Conservation (phyloP, 1,139 yeast genomes). For the Geotrichum reessii region DNA sequence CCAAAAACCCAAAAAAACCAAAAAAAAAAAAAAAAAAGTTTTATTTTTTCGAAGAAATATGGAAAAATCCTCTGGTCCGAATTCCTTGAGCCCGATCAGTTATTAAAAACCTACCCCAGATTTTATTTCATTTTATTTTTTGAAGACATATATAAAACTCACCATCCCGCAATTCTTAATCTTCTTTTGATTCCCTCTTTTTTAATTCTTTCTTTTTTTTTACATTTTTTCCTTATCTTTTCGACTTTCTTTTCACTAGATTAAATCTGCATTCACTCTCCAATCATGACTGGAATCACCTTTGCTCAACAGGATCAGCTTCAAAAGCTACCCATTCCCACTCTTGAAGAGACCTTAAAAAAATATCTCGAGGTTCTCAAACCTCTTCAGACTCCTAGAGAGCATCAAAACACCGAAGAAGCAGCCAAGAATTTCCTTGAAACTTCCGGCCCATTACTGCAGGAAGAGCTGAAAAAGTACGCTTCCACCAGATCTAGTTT, state of each 20-base stretch:
- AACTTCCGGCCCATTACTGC: constrained; percentile 56
- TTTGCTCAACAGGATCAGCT: constrained; percentile 54
- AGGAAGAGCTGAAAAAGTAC: constrained; percentile 57
- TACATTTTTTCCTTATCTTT: background rate
- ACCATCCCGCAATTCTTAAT: background rate
- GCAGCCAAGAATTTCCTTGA: constrained; percentile 58
- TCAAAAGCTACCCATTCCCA: constrained; percentile 72
- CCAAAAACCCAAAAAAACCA: background rate
- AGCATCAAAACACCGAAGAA: constrained; percentile 53
- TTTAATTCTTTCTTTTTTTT: background rate
- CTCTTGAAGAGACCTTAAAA: constrained; percentile 56
- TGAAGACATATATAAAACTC: background rate
- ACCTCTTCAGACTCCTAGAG: constrained; percentile 68
- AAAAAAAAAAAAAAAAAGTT: too few species aligned
- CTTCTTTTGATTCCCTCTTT: background rate
- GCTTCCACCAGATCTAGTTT: constrained; percentile 63
- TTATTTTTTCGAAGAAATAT: background rate
- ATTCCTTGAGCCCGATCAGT: background rate
- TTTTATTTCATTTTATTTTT: background rate
- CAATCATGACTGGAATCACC: constrained; percentile 34
- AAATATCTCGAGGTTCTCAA: constrained; percentile 59
- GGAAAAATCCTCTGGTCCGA: background rate
- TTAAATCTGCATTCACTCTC: background rate
- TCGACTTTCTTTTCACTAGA: background rate
- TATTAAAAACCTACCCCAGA: background rate